Conservation (phyloP, 805 yeast species). For the Lipomyces oligophaga region DNA sequence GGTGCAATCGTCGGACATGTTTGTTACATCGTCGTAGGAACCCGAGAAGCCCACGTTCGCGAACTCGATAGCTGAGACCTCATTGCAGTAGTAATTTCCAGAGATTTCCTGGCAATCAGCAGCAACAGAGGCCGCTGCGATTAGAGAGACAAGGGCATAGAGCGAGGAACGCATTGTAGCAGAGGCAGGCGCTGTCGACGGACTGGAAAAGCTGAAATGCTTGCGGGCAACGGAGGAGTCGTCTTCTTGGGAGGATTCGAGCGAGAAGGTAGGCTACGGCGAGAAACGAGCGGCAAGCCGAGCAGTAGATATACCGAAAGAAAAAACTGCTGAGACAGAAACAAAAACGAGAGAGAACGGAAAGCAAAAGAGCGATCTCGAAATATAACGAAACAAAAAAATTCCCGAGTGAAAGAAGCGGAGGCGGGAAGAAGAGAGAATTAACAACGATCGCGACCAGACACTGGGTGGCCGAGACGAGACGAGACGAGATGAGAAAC, state of each 20-base stretch:
- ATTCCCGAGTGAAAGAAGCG: no score
- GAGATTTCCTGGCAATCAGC: constrained; percentile 13
- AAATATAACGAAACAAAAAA: no score
- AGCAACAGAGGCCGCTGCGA: constrained; percentile 12
- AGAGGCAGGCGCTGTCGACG: background rate
- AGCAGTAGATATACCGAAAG: background rate
- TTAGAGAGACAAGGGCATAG: constrained; percentile 4
- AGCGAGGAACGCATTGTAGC: constrained; percentile 8
- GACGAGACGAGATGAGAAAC: no score
- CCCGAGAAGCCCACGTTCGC: constrained; percentile 80
- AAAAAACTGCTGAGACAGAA: background rate
- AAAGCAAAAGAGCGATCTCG: background rate
- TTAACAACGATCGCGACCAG: background rate
- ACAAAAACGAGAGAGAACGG: background rate
- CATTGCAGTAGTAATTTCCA: constrained; percentile 83
- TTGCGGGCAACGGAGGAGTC: background rate
- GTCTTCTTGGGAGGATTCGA: no score
- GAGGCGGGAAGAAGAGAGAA: background rate
- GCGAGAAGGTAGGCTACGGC: no score
- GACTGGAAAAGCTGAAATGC: background rate
- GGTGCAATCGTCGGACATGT: constrained; percentile 65
- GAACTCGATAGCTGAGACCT: constrained; percentile 64
- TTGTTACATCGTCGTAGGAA: constrained; percentile 71
- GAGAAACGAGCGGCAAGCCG: constrained; percentile 21
- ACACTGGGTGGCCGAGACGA: no score